Base-by-base conservation (phyloP, 352 stramenopile species). In the Pythium aquatile region DNA sequence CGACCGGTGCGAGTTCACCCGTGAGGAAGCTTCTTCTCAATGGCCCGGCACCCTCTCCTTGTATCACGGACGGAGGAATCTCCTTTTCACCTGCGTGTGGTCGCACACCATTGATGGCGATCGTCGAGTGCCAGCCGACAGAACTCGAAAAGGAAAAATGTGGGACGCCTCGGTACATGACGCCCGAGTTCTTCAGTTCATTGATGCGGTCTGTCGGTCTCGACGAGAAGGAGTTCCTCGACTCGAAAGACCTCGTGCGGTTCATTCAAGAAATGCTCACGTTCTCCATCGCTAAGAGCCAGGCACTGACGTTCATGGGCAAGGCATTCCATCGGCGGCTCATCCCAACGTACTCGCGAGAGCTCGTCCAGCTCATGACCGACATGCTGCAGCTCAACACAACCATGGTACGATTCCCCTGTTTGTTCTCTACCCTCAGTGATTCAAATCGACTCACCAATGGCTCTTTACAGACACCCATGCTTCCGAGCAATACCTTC, bases 321-420 rank as follows among this genome's bases (percentile, higher is more conserved):
- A 90, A 88, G 61, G 75, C 76, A 1, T 75, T 79, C 42, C 81
- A 90, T 61, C 74, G 76, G 10, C 68, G 81, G 17, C 61, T 82
- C 28, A 75, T 88, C 28, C 72, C 79, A 2, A 63, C 75, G 35
- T 88, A 88, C 51, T 65, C 83, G 11, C 66, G 69, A 13, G 72
- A 87, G 37, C 62, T 90, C n/a, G 76, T 73, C 29, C 59, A 63
- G 11, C 51, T 74, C 20, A 60, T 88, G 35, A 49, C 83, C 35
- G 46, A 78, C n/a, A n/a, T n/a, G n/a, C 79, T 90, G 20, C 70
- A 83, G 29, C 75, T 78, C 11, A 68, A 32, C 74, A 47, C 64
- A 2, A n/a, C 73, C 26, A 69, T 77, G 63, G 80, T 85, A 73
- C 48, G 55, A 58, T 35, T 10, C 2, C 11, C 20, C 9, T 1